Percentiles rank a stretch among this genome's conserved stretches.
Evolutionary conservation across 306 rosid species (phyloP).

Genomic region (Aeschynomene evenia): DNA sequence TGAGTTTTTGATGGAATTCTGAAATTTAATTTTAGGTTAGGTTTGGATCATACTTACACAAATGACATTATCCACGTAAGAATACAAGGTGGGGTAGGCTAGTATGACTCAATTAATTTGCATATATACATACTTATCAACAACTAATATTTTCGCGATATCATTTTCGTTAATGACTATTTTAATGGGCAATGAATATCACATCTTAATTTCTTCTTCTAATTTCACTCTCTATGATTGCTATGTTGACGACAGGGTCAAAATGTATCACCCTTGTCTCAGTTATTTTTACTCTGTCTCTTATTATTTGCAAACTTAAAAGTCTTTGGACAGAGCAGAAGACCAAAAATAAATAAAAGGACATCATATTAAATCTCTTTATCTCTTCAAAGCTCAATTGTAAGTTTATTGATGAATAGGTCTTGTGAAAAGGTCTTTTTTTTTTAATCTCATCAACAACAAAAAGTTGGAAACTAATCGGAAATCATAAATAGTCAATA

Average conservation of each 20-base stretch:
- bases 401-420: neutral
- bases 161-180: neutral
- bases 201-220: neutral
- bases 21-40: no score
- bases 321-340: no score
- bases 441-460: no score
- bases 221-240: neutral
- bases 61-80: neutral
- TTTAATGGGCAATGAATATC: neutral
- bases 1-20: no score
- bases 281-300: neutral
- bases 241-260: neutral
- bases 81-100: neutral
- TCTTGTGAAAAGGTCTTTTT: no score
- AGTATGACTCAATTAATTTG: no score
- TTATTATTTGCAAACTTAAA: no score
- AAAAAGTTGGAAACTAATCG: no score
- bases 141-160: neutral
- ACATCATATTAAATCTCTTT: no score
- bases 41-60: no score
- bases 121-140: neutral
- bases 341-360: no score
- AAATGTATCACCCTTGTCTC: neutral
- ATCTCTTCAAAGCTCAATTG: no score
- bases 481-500: neutral